Conservation (phyloP, 352 stramenopile species). For the Phytopythium vexans region DNA sequence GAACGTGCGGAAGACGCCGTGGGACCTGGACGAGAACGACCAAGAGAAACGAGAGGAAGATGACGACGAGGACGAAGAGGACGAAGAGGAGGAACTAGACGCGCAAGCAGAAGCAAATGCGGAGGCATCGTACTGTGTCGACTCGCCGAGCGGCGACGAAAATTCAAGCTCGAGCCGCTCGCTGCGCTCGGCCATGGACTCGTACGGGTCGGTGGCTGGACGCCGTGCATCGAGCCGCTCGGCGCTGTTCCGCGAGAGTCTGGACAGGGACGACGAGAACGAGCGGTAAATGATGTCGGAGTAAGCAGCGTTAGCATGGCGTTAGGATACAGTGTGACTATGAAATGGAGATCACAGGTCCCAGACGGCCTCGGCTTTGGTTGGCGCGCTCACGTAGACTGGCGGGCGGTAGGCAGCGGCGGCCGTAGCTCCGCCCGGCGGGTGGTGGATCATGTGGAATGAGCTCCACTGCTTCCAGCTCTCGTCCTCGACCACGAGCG, state of each 20-base stretch:
- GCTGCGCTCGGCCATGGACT: constrained; percentile 19
- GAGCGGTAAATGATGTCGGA: constrained; percentile 1
- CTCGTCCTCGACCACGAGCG: constrained; percentile 79
- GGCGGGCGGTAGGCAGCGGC: constrained; percentile 41
- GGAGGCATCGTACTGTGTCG: too few species aligned
- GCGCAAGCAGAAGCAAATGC: too few species aligned
- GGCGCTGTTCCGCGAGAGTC: constrained; percentile 24
- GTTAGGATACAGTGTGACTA: too few species aligned
- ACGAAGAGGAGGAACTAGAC: constrained; percentile 7
- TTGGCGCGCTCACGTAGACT: constrained; percentile 35
- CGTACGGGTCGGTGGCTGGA: constrained; percentile 21
- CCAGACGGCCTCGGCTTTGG: constrained; percentile 64
- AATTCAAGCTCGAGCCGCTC: constrained; percentile 2
- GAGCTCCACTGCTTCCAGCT: constrained; percentile 81
- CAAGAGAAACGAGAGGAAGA: constrained; percentile 25
- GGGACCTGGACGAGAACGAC: constrained; percentile 12
- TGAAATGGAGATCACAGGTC: constrained; percentile 35
- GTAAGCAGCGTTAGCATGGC: not conserved
- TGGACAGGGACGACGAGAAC: not conserved
- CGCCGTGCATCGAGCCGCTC: constrained; percentile 11
- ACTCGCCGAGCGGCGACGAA: too few species aligned
- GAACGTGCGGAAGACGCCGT: constrained; percentile 15
- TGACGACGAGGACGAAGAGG: constrained; percentile 15
- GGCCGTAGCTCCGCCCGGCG: constrained; percentile 21
- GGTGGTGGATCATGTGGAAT: constrained; percentile 68